These are phyloP conservation scores for Paecilomyces fulvus DNA, from an alignment of 2,329 filamentous ascomycete genomes.

Conservation along the genomic window DNA sequence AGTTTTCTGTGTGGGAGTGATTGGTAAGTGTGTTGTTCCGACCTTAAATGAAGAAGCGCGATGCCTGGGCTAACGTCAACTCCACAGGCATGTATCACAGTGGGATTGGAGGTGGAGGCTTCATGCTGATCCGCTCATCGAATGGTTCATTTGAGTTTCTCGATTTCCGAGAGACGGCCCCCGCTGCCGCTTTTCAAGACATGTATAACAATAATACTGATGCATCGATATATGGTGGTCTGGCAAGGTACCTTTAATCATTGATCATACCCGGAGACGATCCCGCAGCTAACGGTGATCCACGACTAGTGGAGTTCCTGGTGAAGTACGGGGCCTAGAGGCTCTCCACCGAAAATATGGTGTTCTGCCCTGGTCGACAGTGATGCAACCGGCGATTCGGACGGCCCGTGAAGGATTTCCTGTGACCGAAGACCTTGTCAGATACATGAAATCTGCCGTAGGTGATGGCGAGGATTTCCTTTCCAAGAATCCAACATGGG, in stretches of 20 bases:
- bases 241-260: constrained; percentile 46
- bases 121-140: constrained; percentile 67
- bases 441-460: constrained; percentile 57
- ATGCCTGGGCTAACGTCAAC: neutral
- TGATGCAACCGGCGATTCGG: constrained; percentile 65
- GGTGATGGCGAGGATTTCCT: constrained; percentile 55
- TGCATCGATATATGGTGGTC: constrained; percentile 61
- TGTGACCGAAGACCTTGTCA: constrained; percentile 64
- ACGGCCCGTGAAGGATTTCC: constrained; percentile 66
- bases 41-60: constrained; percentile 1
- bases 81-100: constrained; percentile 60
- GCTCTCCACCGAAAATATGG: constrained; percentile 60
- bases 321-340: constrained; percentile 65
- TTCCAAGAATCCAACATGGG: constrained; percentile 67
- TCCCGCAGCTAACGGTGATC: neutral
- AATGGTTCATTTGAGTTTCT: constrained; percentile 76
- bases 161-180: constrained; percentile 84
- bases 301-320: constrained; percentile 43
- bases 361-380: constrained; percentile 58
- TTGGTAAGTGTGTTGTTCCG: constrained; percentile 36
- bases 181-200: constrained; percentile 68
- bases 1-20: constrained; percentile 65
- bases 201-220: constrained; percentile 71
- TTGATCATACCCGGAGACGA: neutral
- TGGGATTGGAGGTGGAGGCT: constrained; percentile 84